Evolutionary conservation across 2,329 filamentous ascomycete species (phyloP), one percentile per base, ranked within the genome.

Genomic region (Ophiostoma ips): DNA sequence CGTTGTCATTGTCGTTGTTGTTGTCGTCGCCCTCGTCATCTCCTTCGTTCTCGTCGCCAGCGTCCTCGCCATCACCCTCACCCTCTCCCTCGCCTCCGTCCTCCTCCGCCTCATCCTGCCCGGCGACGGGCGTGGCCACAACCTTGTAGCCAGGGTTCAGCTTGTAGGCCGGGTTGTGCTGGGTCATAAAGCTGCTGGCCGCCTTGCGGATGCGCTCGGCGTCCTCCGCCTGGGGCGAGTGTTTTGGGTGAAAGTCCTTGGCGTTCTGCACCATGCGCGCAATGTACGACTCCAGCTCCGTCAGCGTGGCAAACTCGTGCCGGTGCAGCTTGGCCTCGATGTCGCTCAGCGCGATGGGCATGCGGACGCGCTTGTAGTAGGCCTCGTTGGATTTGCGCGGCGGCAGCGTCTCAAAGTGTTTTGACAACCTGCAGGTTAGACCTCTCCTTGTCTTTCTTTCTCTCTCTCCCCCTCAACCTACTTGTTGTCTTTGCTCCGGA

Each of bases 221-320:
- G 67, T 95, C 87, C 40, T 87, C 83, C 61, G 83, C 90, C 35
- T 84, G 73, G 51, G 79, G 68, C 0, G 85, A 87, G 40, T 75
- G 76, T 57, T 83, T 83, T 53, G 81, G 73, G 60, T 90, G 90
- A 66, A 79, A 92, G 49, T 87, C 81, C 64, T 94, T 94, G 34
- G 85, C 86, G 61, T 94, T 95, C 56, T 79, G 75, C 50, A 94
- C 83, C 74, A 95, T 84, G 55, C 87, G 81, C 69, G 92, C 94
- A 61, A 90, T 77, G 62, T 89, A 89, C 60, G 84, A 82, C 64
- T 95, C 88, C 12, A 95, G 69, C 46, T 82, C 73, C 6, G 85
- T 80, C 46, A 95, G 71, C 48, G 69, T 83, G 13, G 73, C 63
- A 61, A 94, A 94, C 56, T 81, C 75, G 58, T 76, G 70, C 46